These are phyloP conservation scores for Arxiozyma slooffiae DNA, from an alignment of 1,139 yeast species.

Conservation along the genomic window DNA sequence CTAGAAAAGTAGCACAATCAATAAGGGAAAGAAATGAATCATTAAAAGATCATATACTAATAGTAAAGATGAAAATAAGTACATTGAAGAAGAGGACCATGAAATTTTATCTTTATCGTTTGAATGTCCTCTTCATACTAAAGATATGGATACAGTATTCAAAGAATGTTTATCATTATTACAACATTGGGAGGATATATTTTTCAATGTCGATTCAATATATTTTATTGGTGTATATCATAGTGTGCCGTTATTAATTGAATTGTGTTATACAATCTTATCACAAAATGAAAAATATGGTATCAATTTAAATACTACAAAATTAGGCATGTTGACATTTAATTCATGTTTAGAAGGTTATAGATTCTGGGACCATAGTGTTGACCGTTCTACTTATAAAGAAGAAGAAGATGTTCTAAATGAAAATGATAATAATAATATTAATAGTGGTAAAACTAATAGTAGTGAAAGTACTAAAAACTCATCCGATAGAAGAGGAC, in stretches of 20 bases:
- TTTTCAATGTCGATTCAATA: conserved; percentile 20
- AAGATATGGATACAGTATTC: conserved; percentile 14
- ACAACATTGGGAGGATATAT: conserved; percentile 21
- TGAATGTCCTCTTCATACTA: conserved; percentile 23
- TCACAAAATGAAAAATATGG: conserved; percentile 11
- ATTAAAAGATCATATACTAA: neutral
- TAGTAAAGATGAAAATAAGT: neutral
- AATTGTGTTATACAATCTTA: conserved; percentile 19
- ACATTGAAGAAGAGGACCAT: neutral
- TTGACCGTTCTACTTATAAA: conserved; percentile 10
- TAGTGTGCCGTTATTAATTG: conserved; percentile 25
- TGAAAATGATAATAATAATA: neutral
- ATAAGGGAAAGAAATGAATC: conserved; percentile 15
- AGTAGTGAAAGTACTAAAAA: conserved; percentile 5
- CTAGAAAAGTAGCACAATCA: conserved; percentile 19
- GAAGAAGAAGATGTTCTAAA: neutral
- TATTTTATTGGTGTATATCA: conserved; percentile 28
- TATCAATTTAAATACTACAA: conserved; percentile 9
- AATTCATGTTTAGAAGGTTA: conserved; percentile 29
- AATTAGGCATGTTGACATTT: conserved; percentile 24
- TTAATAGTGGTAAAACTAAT: neutral
- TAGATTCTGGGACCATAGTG: conserved; percentile 30
- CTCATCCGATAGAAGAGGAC: conserved; percentile 6
- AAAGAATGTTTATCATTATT: conserved; percentile 20
- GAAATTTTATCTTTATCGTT: conserved; percentile 20